Evolutionary conservation across 768 basidiomycete species (phyloP).

Genomic region (Lentinula guzmanii): DNA sequence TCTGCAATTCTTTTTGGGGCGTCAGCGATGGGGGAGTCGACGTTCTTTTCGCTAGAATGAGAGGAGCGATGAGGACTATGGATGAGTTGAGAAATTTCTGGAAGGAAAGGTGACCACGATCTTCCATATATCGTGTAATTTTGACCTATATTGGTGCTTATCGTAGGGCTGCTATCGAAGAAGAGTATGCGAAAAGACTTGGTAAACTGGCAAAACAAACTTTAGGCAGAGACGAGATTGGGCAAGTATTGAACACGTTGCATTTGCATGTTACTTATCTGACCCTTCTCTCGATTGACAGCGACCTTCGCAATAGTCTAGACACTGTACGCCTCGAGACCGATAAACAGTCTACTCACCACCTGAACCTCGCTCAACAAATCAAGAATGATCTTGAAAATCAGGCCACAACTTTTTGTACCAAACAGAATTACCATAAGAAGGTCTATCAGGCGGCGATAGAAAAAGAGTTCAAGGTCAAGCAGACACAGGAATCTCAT

Average conservation of each 20-base stretch:
- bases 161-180: constrained; percentile 79
- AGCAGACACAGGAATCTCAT: constrained; percentile 80
- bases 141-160: not conserved
- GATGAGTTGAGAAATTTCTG: constrained; percentile 86
- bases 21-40: constrained; percentile 81
- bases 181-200: constrained; percentile 89
- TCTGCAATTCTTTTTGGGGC: constrained; percentile 98
- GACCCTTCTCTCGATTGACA: constrained; percentile 23
- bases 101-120: constrained; percentile 78
- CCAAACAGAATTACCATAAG: constrained; percentile 65
- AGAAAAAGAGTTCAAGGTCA: constrained; percentile 88
- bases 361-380: constrained; percentile 68
- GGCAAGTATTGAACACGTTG: constrained; percentile 47
- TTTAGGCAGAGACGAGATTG: constrained; percentile 88
- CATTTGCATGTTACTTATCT: constrained; percentile 10
- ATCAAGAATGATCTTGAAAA: constrained; percentile 73
- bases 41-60: constrained; percentile 84
- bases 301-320: constrained; percentile 76
- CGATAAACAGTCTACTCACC: constrained; percentile 71
- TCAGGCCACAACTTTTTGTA: constrained; percentile 51
- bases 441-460: constrained; percentile 67
- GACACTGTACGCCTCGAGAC: constrained; percentile 81
- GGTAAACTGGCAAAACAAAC: constrained; percentile 68
- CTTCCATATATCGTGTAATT: not conserved
- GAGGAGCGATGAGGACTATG: constrained; percentile 78